phyloP scores from a whole-genome alignment of 2,329 filamentous ascomycete genomes.

The Neoarthrinium moseri region DNA sequence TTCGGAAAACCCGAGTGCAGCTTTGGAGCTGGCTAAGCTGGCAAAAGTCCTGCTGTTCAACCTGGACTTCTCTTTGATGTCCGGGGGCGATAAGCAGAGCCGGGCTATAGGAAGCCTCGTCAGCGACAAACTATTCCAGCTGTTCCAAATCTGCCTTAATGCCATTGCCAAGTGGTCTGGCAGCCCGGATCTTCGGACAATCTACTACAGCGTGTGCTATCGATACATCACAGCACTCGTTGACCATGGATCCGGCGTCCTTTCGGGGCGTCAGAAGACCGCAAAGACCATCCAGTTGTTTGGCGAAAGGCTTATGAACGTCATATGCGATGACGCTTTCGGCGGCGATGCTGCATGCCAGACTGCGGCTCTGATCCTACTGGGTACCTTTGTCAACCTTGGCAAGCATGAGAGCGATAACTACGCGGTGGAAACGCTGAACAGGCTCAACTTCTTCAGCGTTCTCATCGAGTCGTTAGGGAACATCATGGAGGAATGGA shows the following conservation, averaged over 20 bases:
- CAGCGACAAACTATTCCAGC: slow-evolving; percentile 84
- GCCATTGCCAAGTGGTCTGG: slow-evolving; percentile 75
- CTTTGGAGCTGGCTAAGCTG: slow-evolving; percentile 75
- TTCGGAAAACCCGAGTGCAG: slow-evolving; percentile 65
- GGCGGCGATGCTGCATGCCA: slow-evolving; percentile 79
- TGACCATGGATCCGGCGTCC: slow-evolving; percentile 47
- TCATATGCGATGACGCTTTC: slow-evolving; percentile 91
- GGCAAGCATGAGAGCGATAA: slow-evolving; percentile 70
- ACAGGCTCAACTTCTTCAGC: slow-evolving; percentile 85
- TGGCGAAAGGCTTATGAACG: slow-evolving; percentile 79
- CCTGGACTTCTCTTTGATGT: slow-evolving; percentile 55
- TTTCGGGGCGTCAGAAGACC: slow-evolving; percentile 55
- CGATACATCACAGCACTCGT: slow-evolving; percentile 75
- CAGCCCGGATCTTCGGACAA: slow-evolving; percentile 70
- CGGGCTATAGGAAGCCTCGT: slow-evolving; percentile 66
- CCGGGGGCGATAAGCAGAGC: slow-evolving; percentile 40
- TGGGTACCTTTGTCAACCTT: slow-evolving; percentile 74
- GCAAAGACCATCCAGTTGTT: slow-evolving; percentile 68
- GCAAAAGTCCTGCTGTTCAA: slow-evolving; percentile 71
- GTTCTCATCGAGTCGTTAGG: slow-evolving; percentile 87
- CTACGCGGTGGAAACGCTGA: slow-evolving; percentile 75
- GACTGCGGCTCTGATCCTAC: slow-evolving; percentile 80
- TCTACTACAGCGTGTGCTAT: slow-evolving; percentile 91
- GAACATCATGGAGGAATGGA: slow-evolving; percentile 71
- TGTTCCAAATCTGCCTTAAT: slow-evolving; percentile 83